Evolutionary conservation across 2,329 filamentous ascomycete genomes (phyloP), one percentile per base, ranked within the genome.

Genomic region (Colletotrichum sp.): DNA sequence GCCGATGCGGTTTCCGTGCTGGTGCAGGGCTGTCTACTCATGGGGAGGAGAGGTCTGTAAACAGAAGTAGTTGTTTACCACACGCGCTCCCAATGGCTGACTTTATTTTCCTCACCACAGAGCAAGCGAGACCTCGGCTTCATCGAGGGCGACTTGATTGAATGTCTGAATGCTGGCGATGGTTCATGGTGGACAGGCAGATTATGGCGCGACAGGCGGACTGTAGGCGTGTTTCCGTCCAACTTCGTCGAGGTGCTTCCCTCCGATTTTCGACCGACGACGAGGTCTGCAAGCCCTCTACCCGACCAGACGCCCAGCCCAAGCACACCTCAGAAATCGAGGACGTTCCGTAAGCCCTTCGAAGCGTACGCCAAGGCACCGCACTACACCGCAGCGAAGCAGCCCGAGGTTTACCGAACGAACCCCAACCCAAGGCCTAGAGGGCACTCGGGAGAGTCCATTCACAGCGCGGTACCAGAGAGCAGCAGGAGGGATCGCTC

Each of bases 101-200:
- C 80, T 77, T 75, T 59, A 67, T 69, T 21, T 77, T 59, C 66
- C 71, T 21, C 77, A 24, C 66, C 28, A 15, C 76, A 94, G 93
- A 96, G 94, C 28, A 98, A 98, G 88, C 93, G 94, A 84, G 97
- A 99, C 83, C 90, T 99, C 74, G 97, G 97, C 18, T 99, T 99
- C 85, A 94, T 99, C 80, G 97, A 99, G 85, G 97, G 97, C 78
- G 97, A 99, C 86, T 87, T 99, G 79, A 99, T 99, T 84, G 97
- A 99, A 91, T 98, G 96, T 82, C 90, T 99, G 69, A 99, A 99
- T 84, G 97, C 97, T 24, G 97, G 97, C 78, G 97, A 99, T 86
- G 97, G 97, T 69, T 96, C 95, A 63, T 99, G 97, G 97, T 99
- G 97, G 97, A 98, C 96, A 86, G 97, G 97, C 64, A 92, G 96